A percentile compares a stretch with the other conserved stretches of the same genome.
Conservation (phyloP, 2,329 filamentous ascomycete species). For the Paraconiothyrium sp. region DNA sequence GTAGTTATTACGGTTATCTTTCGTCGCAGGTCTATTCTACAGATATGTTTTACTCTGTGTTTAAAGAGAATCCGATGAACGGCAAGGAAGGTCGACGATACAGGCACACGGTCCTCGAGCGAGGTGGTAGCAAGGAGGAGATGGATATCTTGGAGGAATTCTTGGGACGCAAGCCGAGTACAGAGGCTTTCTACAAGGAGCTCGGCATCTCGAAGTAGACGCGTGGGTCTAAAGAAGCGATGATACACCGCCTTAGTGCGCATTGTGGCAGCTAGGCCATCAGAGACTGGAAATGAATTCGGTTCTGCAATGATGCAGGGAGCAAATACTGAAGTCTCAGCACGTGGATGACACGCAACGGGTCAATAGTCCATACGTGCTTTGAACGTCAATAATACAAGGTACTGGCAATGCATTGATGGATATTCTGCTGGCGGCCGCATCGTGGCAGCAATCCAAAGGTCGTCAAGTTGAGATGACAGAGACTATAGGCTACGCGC, state of each 20-base stretch:
- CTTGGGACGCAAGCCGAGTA: constrained; percentile 77
- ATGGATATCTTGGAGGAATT: constrained; percentile 83
- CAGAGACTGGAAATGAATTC: not conserved
- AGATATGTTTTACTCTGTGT: constrained; percentile 86
- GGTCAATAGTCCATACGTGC: not conserved
- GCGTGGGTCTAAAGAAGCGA: not conserved
- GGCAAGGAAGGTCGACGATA: constrained; percentile 77
- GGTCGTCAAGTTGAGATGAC: not conserved
- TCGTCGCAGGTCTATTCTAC: constrained; percentile 81
- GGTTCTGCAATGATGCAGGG: not conserved
- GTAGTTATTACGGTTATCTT: constrained; percentile 71
- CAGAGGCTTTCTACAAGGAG: constrained; percentile 82
- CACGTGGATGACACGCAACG: not conserved
- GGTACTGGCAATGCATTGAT: not conserved
- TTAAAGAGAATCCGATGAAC: constrained; percentile 82
- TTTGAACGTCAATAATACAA: not conserved
- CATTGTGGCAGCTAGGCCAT: constrained; percentile 1
- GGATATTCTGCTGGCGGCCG: not conserved
- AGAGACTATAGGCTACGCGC: not conserved
- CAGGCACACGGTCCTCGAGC: constrained; percentile 79
- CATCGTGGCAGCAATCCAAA: not conserved
- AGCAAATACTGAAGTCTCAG: not conserved
- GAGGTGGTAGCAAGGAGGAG: constrained; percentile 80
- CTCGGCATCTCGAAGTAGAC: constrained; percentile 62
- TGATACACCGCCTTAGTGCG: constrained; percentile 4